Evolutionary conservation across 495 filamentous ascomycete species (phyloP), one percentile per base, ranked within the genome.

Genomic region (Staphylotrichum tortipilum): DNA sequence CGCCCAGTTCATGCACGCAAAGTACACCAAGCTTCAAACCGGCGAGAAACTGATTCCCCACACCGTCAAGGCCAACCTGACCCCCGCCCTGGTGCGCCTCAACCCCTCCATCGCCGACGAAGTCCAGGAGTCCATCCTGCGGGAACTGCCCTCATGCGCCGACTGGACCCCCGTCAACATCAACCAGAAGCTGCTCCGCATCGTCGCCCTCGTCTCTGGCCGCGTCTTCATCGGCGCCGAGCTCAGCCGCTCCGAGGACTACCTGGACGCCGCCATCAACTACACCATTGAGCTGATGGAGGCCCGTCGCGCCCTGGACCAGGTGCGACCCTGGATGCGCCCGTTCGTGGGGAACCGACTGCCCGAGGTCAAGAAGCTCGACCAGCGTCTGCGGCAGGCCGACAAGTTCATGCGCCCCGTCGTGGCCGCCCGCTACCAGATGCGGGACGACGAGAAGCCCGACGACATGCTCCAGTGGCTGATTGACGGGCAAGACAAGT

Each of bases 131-230:
- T 54, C 60, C 8, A 49, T 65, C 28, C 17, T n/a, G 1, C 39
- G 21, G 8, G 61, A 65, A 35, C 43, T 72, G 17, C 58, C 58
- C 1, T 50, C 55, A 0, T 68, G 65, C 29, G 43, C 59, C n/a
- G 68, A 69, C 47, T 77, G 71, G 71, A 75, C 63, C 1, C 28
- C 63, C 4, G 40, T 76, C 19, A 52, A 52, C 22, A 60, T 74
- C 31, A 69, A 76, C 52, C 30, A 46, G 2, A 64, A 56, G 7
- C 33, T 77, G 1, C 57, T 72, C 1, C 66, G 68, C 11, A 72
- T 81, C 11, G 73, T 85, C 1, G 78, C 78, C 31, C 72, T 71
- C 6, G 47, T 81, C 18, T 80, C 80, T 0, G 75, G 78, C n/a
- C 63, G 78, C 12, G 62, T 78, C 7, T 84, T 84, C 44, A 64